Percentiles rank a stretch among this genome's conserved stretches.
Conservation (phyloP, 768 basidiomycete genomes). For the Cyclocybe aegerita region DNA sequence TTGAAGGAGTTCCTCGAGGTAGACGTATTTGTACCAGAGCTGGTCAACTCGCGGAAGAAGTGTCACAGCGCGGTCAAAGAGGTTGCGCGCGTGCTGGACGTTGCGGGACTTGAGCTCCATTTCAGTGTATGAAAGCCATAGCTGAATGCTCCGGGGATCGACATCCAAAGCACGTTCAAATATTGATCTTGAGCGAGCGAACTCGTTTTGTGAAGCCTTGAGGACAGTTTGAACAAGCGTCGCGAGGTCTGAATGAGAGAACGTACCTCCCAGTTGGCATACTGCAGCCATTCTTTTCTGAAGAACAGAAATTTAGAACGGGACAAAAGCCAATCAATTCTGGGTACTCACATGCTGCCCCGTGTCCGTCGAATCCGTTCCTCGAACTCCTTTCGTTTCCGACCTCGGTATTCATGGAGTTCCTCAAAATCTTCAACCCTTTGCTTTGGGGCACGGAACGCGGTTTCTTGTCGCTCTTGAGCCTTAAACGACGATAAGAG, state of each 20-base stretch:
- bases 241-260: neutral
- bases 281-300: conserved; percentile 87
- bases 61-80: conserved; percentile 96
- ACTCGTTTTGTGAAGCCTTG: conserved; percentile 95
- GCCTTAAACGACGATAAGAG: conserved; percentile 52
- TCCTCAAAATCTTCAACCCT: conserved; percentile 94
- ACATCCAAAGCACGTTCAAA: conserved; percentile 98
- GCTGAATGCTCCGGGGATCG: conserved; percentile 82
- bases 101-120: conserved; percentile 99
- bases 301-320: neutral
- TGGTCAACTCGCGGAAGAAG: conserved; percentile 95
- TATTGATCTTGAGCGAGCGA: conserved; percentile 89
- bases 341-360: conserved; percentile 66
- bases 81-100: conserved; percentile 94
- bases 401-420: conserved; percentile 79
- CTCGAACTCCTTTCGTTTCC: conserved; percentile 86
- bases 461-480: conserved; percentile 94
- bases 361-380: conserved; percentile 80
- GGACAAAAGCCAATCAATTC: neutral
- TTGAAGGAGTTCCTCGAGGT: conserved; percentile 94
- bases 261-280: conserved; percentile 81
- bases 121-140: conserved; percentile 95
- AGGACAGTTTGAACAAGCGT: neutral
- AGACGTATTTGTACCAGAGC: conserved; percentile 99
- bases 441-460: conserved; percentile 90